Conservation (phyloP, 1,284 basidiomycete species). For the Boletus sp. region DNA sequence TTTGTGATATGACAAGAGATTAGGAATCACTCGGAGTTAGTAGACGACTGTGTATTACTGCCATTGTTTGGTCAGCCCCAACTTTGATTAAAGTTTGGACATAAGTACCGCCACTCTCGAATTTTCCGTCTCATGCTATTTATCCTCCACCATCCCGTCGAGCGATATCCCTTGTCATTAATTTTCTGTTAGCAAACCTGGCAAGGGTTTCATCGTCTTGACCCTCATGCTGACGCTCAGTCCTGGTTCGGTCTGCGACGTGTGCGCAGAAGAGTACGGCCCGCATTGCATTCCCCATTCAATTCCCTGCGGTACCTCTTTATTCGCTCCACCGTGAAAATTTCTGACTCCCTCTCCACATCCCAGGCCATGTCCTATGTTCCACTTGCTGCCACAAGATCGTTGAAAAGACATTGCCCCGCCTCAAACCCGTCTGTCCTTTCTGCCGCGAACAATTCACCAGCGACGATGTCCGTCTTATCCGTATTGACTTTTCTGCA, state of each 20-base stretch:
- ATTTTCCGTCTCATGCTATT: constrained; percentile 34
- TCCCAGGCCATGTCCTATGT: constrained; percentile 71
- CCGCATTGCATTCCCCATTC: constrained; percentile 68
- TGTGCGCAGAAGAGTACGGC: constrained; percentile 76
- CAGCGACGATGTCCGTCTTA: constrained; percentile 60
- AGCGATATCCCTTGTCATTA: constrained; percentile 33
- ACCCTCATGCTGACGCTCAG: constrained; percentile 69
- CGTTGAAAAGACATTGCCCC: constrained; percentile 69
- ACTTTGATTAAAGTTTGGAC: constrained; percentile 30
- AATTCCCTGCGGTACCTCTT: constrained; percentile 66
- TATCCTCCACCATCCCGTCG: constrained; percentile 34
- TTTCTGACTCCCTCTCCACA: constrained; percentile 10
- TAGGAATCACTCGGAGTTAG: constrained; percentile 22
- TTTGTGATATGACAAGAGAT: constrained; percentile 8
- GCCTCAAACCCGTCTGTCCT: constrained; percentile 65
- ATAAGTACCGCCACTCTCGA: no score
- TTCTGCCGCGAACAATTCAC: constrained; percentile 75
- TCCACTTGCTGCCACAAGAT: constrained; percentile 70
- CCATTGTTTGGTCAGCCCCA: constrained; percentile 30
- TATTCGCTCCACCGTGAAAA: constrained; percentile 13
- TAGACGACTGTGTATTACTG: background rate
- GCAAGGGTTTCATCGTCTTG: constrained; percentile 36
- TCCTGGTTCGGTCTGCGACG: constrained; percentile 77
- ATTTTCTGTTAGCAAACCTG: constrained; percentile 33
- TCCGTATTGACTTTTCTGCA: constrained; percentile 68